Base-by-base conservation (phyloP, 2,329 filamentous ascomycete genomes). In the Trichoderma aggressivum region DNA sequence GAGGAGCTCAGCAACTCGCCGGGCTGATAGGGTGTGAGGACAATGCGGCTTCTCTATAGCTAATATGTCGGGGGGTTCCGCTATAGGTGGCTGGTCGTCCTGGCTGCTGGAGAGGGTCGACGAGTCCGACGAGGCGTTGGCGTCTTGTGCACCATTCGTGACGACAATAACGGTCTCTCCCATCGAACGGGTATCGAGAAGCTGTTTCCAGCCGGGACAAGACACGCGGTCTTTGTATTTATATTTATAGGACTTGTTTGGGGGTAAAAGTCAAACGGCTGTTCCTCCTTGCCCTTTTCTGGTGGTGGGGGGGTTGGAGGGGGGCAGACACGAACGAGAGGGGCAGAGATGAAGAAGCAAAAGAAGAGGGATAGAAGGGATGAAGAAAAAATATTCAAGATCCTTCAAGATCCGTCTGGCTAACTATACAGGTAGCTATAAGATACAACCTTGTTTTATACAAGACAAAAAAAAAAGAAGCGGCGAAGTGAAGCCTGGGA, bases 91-190 rank as follows among this genome's bases (percentile, higher is more conserved):
- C 73, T 82, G 77, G 77, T 81, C 80, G 76, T 81, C 80, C 69
- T 76, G 79, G 75, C 75, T 74, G 78, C 73, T 76, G 74, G 77
- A 72, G 75, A 75, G 68, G 75, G 78, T 76, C 79, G 78, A 78
- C 75, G 79, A 80, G 77, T 82, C 79, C 78, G 80, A 79, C 77
- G 78, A 76, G 78, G 77, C 76, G 77, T 75, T 80, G 80, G 80
- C 76, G 79, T 81, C 78, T 78, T 78, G 73, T 79, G 80, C 81
- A 82, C 80, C 81, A 81, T 82, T 81, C 80, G 80, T 79, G 79
- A 78, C 75, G 71, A 76, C 77, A 71, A 74, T 73, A 74, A 78
- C 77, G 77, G 79, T 77, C 80, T 80, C 80, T 82, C 81, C 80
- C 81, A 82, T 82, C 81, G 81, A 82, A 81, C 75, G 78, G 75